Base-by-base conservation (phyloP, 306 rosid genomes). In the Cicer judaicum region DNA sequence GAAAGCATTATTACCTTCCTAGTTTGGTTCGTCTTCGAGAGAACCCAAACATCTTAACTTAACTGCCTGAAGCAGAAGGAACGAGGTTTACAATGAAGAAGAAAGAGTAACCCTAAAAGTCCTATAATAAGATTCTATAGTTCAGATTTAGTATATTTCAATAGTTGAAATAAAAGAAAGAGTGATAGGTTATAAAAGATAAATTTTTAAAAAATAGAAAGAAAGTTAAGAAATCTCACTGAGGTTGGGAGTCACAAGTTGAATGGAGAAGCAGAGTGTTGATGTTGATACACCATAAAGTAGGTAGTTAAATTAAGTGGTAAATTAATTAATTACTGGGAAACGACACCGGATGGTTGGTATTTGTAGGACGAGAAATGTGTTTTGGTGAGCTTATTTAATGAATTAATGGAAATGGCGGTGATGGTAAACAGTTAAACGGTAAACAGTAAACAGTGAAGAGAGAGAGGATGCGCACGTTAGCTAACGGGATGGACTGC, bases 1-100 rank as follows among this genome's bases (percentile, higher is more conserved):
- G n/a, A 11, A 74, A 52, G 6, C 81, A 72, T 55, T 2, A 7
- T 14, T 75, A 91, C 97, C 97, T 86, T 74, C 89, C 92, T 72
- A 81, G 88, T 85, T 93, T 93, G 85, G 76, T 77, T 53, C 97
- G 97, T 75, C 96, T 84, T 63, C 98, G 97, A 83, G 96, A 86
- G 82, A 93, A 89, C 4, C 93, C 87, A 74, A 93, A 89, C 98
- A 93, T 93, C 9, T 48, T 29, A 29, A 29, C 5, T 29, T 29
- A 3, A 24, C 34, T 24, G 4, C 34, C 34, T 24, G 60, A 55
- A 24, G 1, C 10, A 75, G 56, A 66, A 77, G 61, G 5, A 73
- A n/a, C 48, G 42, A 72, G 39, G 49, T 16, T 10, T 10, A 50
- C 0, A 8, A n/a, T 16, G 47, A 42, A 50, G 38, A 56, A 10